A percentile compares a stretch with the other conserved stretches of the same genome.
phyloP scores from a whole-genome alignment of 2,329 filamentous ascomycete species.

The Sclerotinia nivalis region DNA sequence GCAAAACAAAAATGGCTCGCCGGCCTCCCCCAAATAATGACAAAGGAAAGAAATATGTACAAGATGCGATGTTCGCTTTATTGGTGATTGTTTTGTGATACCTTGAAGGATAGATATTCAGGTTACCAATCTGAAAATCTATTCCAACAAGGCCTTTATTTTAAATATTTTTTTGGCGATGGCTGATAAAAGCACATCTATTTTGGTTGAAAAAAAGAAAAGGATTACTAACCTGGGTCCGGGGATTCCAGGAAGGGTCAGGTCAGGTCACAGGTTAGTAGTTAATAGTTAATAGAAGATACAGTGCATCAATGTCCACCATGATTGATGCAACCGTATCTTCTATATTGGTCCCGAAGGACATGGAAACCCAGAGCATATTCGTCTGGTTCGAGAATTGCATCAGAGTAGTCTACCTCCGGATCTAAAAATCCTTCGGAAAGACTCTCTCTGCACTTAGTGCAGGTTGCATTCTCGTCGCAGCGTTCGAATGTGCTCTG shows the following conservation, averaged over 20 bases:
- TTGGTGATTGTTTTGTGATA: slow-evolving; percentile 25
- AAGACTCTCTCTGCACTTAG: not conserved
- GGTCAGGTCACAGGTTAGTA: slow-evolving; percentile 23
- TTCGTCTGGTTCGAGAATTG: not conserved
- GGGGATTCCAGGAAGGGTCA: slow-evolving; percentile 16
- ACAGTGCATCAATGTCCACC: slow-evolving; percentile 1
- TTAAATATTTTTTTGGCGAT: slow-evolving; percentile 20
- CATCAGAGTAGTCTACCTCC: not conserved
- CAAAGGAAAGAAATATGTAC: slow-evolving; percentile 14
- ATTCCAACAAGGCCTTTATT: slow-evolving; percentile 21
- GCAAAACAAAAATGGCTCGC: not conserved
- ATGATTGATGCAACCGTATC: slow-evolving; percentile 11
- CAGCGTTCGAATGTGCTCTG: not conserved
- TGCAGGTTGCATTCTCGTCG: not conserved
- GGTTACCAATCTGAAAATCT: slow-evolving; percentile 18
- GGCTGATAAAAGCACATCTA: slow-evolving; percentile 18
- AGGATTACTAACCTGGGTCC: slow-evolving; percentile 7
- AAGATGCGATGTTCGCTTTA: slow-evolving; percentile 24
- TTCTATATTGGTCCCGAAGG: not conserved
- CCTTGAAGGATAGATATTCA: slow-evolving; percentile 8
- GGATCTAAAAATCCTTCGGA: slow-evolving; percentile 9
- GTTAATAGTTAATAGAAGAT: slow-evolving; percentile 1
- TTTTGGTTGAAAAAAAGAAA: slow-evolving; percentile 15
- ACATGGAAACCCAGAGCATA: not conserved
- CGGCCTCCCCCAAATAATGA: not conserved